A percentile compares a stretch with the other conserved stretches of the same genome.
phyloP scores from a whole-genome alignment of 305 asterid species.

The Fraxinus baroniana region DNA sequence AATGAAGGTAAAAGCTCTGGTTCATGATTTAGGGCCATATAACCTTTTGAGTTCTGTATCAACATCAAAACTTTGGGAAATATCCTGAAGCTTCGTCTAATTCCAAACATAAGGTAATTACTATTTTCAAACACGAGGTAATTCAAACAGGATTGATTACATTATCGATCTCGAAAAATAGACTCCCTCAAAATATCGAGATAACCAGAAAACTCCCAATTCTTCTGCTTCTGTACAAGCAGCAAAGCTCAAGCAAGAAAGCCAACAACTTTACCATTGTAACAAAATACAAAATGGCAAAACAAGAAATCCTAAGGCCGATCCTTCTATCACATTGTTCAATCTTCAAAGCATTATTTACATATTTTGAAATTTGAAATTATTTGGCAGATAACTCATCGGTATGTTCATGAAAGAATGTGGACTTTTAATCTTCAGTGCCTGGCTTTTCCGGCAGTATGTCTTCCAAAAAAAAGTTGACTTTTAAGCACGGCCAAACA shows the following conservation, averaged over 20 bases:
- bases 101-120: too few relatives aligned
- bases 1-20: background rate
- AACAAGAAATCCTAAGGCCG: background rate
- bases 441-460: background rate
- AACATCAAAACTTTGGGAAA: background rate
- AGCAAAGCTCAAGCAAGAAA: background rate
- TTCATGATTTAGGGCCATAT: background rate
- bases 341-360: background rate
- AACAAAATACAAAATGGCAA: background rate
- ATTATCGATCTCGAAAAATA: background rate
- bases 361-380: background rate
- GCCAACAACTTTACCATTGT: background rate
- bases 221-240: too few relatives aligned
- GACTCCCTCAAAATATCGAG: background rate
- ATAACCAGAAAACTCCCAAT: background rate
- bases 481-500: background rate
- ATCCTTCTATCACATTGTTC: background rate
- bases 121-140: too few relatives aligned
- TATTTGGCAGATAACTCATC: too few relatives aligned
- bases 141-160: background rate
- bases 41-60: background rate
- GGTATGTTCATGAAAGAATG: too few relatives aligned
- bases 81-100: background rate
- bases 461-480: background rate
- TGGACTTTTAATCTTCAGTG: too few relatives aligned